A percentile compares a stretch with the other conserved stretches of the same genome.
Conservation (phyloP, 2,329 filamentous ascomycete genomes). For the Colletotrichum godetiae region DNA sequence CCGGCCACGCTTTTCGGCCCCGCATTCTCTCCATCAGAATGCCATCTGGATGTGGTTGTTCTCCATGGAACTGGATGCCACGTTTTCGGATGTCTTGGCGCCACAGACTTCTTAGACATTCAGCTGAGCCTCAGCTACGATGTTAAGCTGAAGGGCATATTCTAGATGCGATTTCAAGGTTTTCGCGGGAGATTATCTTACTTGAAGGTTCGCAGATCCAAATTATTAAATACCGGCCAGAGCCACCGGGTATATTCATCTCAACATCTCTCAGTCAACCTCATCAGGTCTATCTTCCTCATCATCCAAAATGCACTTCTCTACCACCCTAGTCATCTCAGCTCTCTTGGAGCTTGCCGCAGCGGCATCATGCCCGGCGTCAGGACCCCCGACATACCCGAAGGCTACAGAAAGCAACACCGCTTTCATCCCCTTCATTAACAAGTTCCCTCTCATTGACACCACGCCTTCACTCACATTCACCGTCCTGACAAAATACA, state of each 20-base stretch:
- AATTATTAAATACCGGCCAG: background rate
- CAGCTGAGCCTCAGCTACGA: background rate
- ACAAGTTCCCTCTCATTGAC: background rate
- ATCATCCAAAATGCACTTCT: background rate
- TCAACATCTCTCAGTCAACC: background rate
- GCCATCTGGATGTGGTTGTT: background rate
- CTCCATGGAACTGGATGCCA: background rate
- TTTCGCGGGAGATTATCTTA: background rate
- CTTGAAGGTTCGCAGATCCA: background rate
- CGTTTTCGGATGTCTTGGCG: background rate
- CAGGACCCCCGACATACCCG: background rate
- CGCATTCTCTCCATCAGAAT: background rate
- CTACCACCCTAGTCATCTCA: background rate
- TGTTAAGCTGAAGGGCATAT: background rate
- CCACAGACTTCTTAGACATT: background rate
- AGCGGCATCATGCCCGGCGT: background rate
- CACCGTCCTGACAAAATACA: conserved; percentile 1
- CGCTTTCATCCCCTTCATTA: conserved; percentile 16
- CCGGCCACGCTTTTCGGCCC: background rate
- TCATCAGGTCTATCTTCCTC: background rate
- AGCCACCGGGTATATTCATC: background rate
- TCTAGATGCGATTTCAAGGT: background rate
- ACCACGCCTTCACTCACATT: background rate
- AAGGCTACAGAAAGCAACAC: background rate
- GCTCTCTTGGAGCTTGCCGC: background rate